These are phyloP conservation scores for Sambucus nigra DNA, from an alignment of 129 eudicot genomes.

Conservation along the genomic window DNA sequence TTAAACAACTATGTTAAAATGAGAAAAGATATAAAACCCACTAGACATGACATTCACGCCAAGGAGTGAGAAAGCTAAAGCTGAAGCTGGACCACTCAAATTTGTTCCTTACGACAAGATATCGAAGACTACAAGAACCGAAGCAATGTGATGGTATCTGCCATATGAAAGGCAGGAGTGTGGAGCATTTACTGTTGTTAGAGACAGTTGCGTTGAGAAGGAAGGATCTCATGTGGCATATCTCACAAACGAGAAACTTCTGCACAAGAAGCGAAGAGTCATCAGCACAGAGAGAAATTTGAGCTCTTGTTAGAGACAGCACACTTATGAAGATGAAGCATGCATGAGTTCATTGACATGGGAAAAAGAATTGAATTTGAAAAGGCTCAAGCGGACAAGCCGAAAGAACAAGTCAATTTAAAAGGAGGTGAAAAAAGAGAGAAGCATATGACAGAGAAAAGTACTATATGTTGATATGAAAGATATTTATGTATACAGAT, in stretches of 20 bases:
- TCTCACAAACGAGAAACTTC: constrained; percentile 5
- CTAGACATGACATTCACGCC: neutral
- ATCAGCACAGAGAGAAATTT: neutral
- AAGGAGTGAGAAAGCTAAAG: neutral
- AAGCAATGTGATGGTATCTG: neutral
- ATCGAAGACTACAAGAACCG: neutral
- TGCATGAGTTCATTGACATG: neutral
- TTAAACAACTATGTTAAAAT: neutral
- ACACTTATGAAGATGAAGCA: neutral
- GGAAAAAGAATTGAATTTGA: neutral
- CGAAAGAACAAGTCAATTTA: neutral
- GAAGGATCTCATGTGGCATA: constrained; percentile 9
- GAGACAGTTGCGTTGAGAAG: neutral
- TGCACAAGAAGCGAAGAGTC: constrained; percentile 7
- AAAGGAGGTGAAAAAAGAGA: neutral
- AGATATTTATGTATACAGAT: neutral
- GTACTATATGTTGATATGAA: neutral
- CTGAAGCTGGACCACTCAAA: neutral
- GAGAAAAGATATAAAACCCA: neutral
- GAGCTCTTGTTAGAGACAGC: neutral
- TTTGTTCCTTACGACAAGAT: neutral
- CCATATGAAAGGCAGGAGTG: neutral
- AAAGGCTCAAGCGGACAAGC: neutral
- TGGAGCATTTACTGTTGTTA: neutral
- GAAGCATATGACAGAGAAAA: neutral